Conservation (phyloP, 164 flowering plant genomes). For the Magnolia officinalis region DNA sequence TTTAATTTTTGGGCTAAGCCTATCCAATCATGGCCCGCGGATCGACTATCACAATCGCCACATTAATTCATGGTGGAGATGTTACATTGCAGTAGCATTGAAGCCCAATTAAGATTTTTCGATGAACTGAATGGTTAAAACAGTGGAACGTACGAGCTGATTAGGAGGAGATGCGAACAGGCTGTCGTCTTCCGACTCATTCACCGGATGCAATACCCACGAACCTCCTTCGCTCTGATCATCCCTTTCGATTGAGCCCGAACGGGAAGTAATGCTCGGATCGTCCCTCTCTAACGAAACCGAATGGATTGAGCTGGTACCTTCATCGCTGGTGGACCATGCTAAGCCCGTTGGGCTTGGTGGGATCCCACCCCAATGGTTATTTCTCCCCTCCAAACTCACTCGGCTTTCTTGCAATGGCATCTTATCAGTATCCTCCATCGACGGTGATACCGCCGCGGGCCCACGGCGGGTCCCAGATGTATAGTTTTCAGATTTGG, state of each 20-base stretch:
- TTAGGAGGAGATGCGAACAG: constrained; percentile 28
- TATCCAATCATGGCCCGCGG: no score
- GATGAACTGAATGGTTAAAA: neutral
- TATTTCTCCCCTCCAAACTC: neutral
- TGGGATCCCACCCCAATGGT: neutral
- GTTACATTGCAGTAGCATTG: no score
- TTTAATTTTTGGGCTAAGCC: no score
- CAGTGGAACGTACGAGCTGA: constrained; percentile 32
- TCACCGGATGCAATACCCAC: neutral
- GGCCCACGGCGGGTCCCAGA: neutral
- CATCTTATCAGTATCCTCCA: constrained; percentile 15
- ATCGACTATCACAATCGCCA: neutral
- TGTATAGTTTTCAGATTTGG: constrained; percentile 15
- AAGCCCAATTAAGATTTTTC: neutral
- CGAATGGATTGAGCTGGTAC: constrained; percentile 4
- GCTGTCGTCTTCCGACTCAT: constrained; percentile 13
- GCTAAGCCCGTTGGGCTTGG: constrained; percentile 23
- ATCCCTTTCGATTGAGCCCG: constrained; percentile 14
- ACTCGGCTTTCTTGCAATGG: neutral
- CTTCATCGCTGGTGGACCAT: constrained; percentile 27
- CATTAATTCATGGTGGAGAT: neutral
- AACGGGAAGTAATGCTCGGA: constrained; percentile 1
- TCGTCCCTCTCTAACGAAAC: constrained; percentile 16
- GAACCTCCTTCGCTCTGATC: constrained; percentile 17
- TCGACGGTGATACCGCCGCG: constrained; percentile 9